Evolutionary conservation across 2,329 filamentous ascomycete species (phyloP).

Genomic region (Stagonosporopsis chrysanthemi): DNA sequence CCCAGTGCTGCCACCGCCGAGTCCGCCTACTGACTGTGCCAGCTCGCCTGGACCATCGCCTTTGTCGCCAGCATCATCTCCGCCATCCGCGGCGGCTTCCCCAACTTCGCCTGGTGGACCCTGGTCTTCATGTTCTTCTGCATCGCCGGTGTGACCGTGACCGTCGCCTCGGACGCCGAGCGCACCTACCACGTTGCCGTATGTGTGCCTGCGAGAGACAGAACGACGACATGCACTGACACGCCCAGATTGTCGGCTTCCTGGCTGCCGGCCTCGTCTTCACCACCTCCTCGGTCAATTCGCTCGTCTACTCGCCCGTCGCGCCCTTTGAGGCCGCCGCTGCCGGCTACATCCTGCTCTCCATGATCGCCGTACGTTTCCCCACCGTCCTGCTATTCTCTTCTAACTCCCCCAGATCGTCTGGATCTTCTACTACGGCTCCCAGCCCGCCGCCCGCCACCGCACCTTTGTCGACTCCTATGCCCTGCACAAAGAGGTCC

Average conservation of each 20-base stretch:
- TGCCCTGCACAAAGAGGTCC: conserved; percentile 84
- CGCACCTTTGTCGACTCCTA: conserved; percentile 96
- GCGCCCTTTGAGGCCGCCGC: conserved; percentile 83
- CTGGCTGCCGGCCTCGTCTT: conserved; percentile 83
- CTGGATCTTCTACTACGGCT: conserved; percentile 99
- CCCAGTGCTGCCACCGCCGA: conserved; percentile 12
- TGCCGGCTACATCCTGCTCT: conserved; percentile 91
- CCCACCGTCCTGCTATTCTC: not conserved
- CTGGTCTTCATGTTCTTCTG: conserved; percentile 84
- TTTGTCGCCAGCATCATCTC: conserved; percentile 87
- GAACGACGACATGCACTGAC: conserved; percentile 20
- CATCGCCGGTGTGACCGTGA: conserved; percentile 79
- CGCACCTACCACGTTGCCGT: conserved; percentile 90
- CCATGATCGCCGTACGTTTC: conserved; percentile 83
- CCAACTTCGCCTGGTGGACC: conserved; percentile 92
- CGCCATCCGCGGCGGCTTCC: conserved; percentile 66
- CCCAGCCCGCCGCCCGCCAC: conserved; percentile 82
- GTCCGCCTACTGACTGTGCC: conserved; percentile 28
- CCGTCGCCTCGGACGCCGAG: conserved; percentile 83
- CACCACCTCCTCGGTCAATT: conserved; percentile 85
- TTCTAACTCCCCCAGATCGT: conserved; percentile 70
- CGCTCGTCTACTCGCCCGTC: conserved; percentile 77
- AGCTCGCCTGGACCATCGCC: conserved; percentile 95
- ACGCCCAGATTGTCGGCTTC: conserved; percentile 77
- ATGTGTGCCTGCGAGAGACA: conserved; percentile 39